Conservation (phyloP, 805 yeast genomes). For the Ogataea ganodermae region DNA sequence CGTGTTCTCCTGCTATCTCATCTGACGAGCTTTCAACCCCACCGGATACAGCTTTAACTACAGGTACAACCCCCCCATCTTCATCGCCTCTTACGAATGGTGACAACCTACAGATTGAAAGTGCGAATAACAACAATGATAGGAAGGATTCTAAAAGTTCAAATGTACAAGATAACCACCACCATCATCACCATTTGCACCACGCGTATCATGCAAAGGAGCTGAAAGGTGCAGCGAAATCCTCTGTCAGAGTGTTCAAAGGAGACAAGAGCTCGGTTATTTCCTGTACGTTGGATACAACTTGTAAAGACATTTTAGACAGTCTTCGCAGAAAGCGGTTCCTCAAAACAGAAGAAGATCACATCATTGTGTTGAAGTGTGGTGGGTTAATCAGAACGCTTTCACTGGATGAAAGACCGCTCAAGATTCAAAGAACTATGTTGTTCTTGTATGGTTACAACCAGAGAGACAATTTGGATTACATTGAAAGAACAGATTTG, state of each 20-base stretch:
- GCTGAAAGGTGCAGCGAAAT: slow-evolving; percentile 34
- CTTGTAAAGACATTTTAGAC: slow-evolving; percentile 72
- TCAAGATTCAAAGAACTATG: slow-evolving; percentile 73
- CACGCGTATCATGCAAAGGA: slow-evolving; percentile 24
- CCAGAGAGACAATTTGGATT: slow-evolving; percentile 73
- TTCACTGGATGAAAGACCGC: slow-evolving; percentile 72
- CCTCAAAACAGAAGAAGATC: slow-evolving; percentile 67
- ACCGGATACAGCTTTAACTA: slow-evolving; percentile 18
- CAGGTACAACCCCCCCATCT: slow-evolving; percentile 9
- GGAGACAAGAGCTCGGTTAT: slow-evolving; percentile 81
- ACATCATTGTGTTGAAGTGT: slow-evolving; percentile 70
- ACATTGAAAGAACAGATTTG: slow-evolving; percentile 81
- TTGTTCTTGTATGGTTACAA: slow-evolving; percentile 76
- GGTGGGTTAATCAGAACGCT: slow-evolving; percentile 77
- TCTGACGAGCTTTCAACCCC: slow-evolving; percentile 16
- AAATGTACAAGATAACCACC: slow-evolving; percentile 9
- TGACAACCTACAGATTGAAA: background rate
- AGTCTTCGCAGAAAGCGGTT: slow-evolving; percentile 78
- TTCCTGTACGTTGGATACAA: slow-evolving; percentile 74
- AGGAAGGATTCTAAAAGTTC: slow-evolving; percentile 11
- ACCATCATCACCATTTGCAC: slow-evolving; percentile 23
- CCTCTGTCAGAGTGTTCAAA: slow-evolving; percentile 68
- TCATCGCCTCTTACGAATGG: background rate
- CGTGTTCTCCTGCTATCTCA: slow-evolving; percentile 13
- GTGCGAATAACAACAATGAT: background rate